Conservation (phyloP, 1,284 basidiomycete genomes). For the Schizophyllum commune region DNA sequence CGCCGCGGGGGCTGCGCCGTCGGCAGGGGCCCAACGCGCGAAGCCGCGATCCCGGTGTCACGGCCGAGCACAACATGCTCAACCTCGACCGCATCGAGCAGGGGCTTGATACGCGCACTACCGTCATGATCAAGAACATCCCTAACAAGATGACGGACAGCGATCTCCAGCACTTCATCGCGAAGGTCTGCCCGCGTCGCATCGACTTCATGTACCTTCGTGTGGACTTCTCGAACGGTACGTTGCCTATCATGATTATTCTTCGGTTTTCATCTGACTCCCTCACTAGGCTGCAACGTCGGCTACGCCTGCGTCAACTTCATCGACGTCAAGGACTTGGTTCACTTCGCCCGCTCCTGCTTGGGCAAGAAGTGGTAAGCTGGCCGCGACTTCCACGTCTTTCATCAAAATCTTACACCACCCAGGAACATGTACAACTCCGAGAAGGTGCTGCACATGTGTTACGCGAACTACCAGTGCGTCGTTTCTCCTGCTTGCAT, state of each 20-base stretch:
- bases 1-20: too few relatives aligned
- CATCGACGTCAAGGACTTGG: conserved; percentile 65
- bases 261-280: not conserved
- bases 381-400: not conserved
- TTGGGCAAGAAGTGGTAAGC: conserved; percentile 70
- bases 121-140: conserved; percentile 85
- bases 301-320: conserved; percentile 88
- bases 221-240: conserved; percentile 78
- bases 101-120: conserved; percentile 74
- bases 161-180: conserved; percentile 65
- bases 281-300: conserved; percentile 66
- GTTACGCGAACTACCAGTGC: conserved; percentile 81
- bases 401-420: not conserved
- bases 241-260: conserved; percentile 15
- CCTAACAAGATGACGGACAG: conserved; percentile 82
- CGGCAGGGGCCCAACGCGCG: not conserved
- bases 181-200: conserved; percentile 54
- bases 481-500: conserved; percentile 20
- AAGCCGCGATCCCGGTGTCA: not conserved
- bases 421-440: conserved; percentile 81
- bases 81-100: conserved; percentile 64
- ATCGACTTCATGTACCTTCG: conserved; percentile 83
- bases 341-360: conserved; percentile 63
- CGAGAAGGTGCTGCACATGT: conserved; percentile 81
- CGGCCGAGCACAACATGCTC: conserved; percentile 55